Evolutionary conservation across 2,329 filamentous ascomycete genomes (phyloP), one percentile per base, ranked within the genome.

Genomic region (Sporothrix pallida): DNA sequence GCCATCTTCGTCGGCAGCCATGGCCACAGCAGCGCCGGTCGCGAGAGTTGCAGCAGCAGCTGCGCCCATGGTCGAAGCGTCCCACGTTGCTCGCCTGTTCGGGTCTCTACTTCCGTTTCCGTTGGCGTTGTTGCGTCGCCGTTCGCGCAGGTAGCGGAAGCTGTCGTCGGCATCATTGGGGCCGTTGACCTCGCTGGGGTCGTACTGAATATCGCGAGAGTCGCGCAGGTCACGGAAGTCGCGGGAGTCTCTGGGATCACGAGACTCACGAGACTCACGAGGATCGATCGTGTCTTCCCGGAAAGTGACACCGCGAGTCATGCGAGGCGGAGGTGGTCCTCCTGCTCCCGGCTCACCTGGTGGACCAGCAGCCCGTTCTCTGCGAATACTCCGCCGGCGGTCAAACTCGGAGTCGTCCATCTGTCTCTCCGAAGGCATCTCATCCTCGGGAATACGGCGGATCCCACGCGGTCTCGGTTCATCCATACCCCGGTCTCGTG

Each of bases 101-200:
- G 48, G 20, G 13, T 58, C n/a, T 5, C 5, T 2, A n/a, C 2
- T n/a, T 5, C 5, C 3, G n/a, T 4, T 42, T 2, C 12, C 15
- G 9, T 58, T 58, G 17, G 54, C 42, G 20, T 68, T 71, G 9
- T 31, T 62, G 72, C 10, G 69, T 48, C 54, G 69, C 52, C 50
- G 42, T 7, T 74, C 73, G 31, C 73, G 73, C 23, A 74, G 52
- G 12, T 56, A 44, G 13, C 62, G 50, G 26, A 68, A 58, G n/a
- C 12, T 58, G 48, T 67, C 60, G 46, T 74, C 72, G n/a, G 58
- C 44, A 31, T 54, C 62, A 10, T 70, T 26, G 37, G 54, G 20
- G 9, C 60, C 31, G 44, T 69, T 54, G 26, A 23, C 26, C 13
- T 54, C 62, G 7, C 62, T 20, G 17, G 56, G 17, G 37, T 71